Evolutionary conservation across 1,284 basidiomycete genomes (phyloP).

Genomic region (Sanghuangporus sanghuang): DNA sequence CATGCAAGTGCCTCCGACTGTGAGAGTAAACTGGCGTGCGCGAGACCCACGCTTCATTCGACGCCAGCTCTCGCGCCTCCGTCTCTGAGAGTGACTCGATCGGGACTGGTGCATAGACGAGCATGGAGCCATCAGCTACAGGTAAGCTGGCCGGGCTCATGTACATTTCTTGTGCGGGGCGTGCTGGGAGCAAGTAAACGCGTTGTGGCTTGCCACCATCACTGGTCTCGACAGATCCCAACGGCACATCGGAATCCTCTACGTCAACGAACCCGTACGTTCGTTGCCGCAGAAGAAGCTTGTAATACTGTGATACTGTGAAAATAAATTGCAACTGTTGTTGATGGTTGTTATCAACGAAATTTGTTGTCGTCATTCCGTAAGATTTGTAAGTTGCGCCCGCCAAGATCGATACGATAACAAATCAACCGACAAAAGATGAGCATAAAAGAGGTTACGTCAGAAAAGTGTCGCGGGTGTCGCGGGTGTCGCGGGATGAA

Average conservation of each 20-base stretch:
- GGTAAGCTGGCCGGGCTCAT: neutral
- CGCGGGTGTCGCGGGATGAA: slow-evolving; percentile 5
- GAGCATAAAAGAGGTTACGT: slow-evolving; percentile 4
- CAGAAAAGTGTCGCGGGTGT: slow-evolving; percentile 2
- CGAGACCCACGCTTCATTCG: slow-evolving; percentile 62
- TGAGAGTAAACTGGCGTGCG: slow-evolving; percentile 3
- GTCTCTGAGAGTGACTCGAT: slow-evolving; percentile 46
- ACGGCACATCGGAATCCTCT: slow-evolving; percentile 8
- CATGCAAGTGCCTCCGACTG: slow-evolving; percentile 4
- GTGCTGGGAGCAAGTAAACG: slow-evolving; percentile 49
- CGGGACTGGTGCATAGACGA: slow-evolving; percentile 69
- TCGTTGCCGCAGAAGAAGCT: slow-evolving; percentile 40
- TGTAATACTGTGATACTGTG: slow-evolving; percentile 60
- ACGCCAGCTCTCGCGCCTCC: slow-evolving; percentile 48
- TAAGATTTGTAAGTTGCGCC: neutral
- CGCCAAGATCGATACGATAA: neutral
- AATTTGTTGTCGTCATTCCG: neutral
- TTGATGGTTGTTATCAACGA: neutral
- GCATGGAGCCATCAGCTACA: slow-evolving; percentile 23
- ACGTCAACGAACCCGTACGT: slow-evolving; percentile 24
- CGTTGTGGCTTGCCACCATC: slow-evolving; percentile 36
- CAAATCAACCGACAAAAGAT: neutral
- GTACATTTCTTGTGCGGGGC: neutral
- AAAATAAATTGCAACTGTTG: slow-evolving; percentile 66
- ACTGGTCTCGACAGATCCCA: slow-evolving; percentile 20